Conservation (phyloP, 2,329 filamentous ascomycete genomes). For the Aspergillus bombycis region DNA sequence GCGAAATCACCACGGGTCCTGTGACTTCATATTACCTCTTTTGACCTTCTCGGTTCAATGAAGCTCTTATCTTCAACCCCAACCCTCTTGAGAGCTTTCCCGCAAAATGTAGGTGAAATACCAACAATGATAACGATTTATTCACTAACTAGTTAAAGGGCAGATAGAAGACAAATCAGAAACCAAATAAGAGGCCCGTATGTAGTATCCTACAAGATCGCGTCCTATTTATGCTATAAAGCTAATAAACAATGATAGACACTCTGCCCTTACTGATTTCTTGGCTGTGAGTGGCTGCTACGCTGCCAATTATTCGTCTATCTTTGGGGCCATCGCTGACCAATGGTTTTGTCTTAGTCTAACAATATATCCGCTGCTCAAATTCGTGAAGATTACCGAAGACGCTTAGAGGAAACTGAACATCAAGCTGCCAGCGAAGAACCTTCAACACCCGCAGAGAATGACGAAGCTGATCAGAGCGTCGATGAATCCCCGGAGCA, state of each 20-base stretch:
- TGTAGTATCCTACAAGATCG: conserved; percentile 25
- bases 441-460: conserved; percentile 35
- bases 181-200: conserved; percentile 51
- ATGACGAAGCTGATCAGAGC: conserved; percentile 38
- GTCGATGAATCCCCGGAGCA: conserved; percentile 47
- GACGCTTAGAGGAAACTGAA: conserved; percentile 55
- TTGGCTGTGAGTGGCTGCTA: conserved; percentile 56
- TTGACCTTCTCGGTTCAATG: neutral
- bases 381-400: conserved; percentile 62
- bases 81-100: neutral
- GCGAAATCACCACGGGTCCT: conserved; percentile 42
- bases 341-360: conserved; percentile 42
- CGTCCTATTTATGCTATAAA: neutral
- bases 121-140: neutral
- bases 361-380: conserved; percentile 69
- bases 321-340: neutral
- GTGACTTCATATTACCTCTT: conserved; percentile 27
- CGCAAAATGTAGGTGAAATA: conserved; percentile 20
- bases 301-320: neutral
- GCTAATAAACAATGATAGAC: conserved; percentile 41
- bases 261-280: conserved; percentile 70
- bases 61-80: neutral
- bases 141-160: conserved; percentile 26
- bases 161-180: conserved; percentile 32
- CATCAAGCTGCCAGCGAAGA: conserved; percentile 36